Evolutionary conservation across 192 early-diverging fungal genomes (phyloP).

Genomic region (Lobosporangium transversale): DNA sequence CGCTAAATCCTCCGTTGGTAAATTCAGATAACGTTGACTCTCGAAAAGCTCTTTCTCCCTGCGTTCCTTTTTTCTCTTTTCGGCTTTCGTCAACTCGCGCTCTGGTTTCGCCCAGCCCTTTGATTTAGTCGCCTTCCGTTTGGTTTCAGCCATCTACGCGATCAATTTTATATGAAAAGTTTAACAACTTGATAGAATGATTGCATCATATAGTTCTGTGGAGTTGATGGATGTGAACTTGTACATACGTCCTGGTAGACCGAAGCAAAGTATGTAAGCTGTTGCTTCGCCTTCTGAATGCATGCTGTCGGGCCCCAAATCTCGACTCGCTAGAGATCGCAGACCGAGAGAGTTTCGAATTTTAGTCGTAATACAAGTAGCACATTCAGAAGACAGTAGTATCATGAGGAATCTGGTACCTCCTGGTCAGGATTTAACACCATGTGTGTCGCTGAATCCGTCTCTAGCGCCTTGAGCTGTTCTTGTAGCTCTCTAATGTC

Average conservation of each 20-base stretch:
- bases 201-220: too few species aligned
- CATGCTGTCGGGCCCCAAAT: conserved; percentile 21
- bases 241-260: conserved; percentile 28
- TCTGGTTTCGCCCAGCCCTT: conserved; percentile 47
- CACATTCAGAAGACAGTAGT: too few species aligned
- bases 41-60: conserved; percentile 4
- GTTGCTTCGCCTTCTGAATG: conserved; percentile 23
- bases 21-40: conserved; percentile 13
- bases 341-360: background rate
- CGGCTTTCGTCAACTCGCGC: conserved; percentile 27
- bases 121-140: conserved; percentile 13
- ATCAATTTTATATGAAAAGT: too few species aligned
- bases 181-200: too few species aligned
- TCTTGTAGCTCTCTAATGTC: background rate
- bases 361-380: background rate
- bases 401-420: too few species aligned
- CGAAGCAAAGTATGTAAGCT: conserved; percentile 8
- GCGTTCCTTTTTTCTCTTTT: conserved; percentile 27
- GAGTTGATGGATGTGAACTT: too few species aligned
- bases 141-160: conserved; percentile 10
- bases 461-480: conserved; percentile 1
- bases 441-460: conserved; percentile 8
- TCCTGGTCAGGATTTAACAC: conserved; percentile 5
- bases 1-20: background rate
- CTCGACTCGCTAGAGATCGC: conserved; percentile 18